Evolutionary conservation across 352 stramenopile species (phyloP).

Genomic region (Thraustochytrium striatum): DNA sequence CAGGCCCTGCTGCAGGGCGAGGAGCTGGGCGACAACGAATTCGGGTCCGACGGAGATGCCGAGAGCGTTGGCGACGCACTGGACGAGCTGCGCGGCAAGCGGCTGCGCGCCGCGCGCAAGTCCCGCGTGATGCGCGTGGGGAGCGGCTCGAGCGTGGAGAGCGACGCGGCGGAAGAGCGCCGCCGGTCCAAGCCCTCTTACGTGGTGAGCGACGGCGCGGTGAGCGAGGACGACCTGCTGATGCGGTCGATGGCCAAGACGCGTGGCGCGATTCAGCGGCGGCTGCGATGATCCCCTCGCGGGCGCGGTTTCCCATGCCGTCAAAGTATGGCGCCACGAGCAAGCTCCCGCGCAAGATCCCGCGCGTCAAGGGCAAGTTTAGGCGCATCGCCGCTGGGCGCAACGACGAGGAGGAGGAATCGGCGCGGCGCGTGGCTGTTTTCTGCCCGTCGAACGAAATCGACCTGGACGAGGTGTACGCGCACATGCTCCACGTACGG

Average conservation of each 20-base stretch:
- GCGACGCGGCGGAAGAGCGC: no score
- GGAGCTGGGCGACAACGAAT: slow-evolving; percentile 9
- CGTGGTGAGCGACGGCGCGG: slow-evolving; percentile 3
- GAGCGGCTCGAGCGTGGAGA: no score
- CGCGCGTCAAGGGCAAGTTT: slow-evolving; percentile 43
- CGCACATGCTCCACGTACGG: slow-evolving; percentile 30
- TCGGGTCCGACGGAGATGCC: no score
- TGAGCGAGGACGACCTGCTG: slow-evolving; percentile 10
- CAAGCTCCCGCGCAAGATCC: slow-evolving; percentile 42
- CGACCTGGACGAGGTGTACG: slow-evolving; percentile 38
- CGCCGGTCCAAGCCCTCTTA: no score
- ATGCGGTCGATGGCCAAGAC: background rate
- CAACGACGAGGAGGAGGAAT: slow-evolving; percentile 4
- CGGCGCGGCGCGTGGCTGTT: slow-evolving; percentile 8
- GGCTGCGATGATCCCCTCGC: slow-evolving; percentile 2
- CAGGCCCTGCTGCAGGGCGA: background rate
- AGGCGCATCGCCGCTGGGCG: slow-evolving; percentile 15
- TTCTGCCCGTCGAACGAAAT: slow-evolving; percentile 41
- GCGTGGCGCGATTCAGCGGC: background rate
- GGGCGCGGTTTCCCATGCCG: background rate
- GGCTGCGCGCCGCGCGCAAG: no score
- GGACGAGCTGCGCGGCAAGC: no score
- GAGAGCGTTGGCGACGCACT: no score
- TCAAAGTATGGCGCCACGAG: background rate
- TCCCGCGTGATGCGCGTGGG: no score